These are phyloP conservation scores for Cryptomeria japonica DNA, from an alignment of 75 land plant species.

Conservation along the genomic window DNA sequence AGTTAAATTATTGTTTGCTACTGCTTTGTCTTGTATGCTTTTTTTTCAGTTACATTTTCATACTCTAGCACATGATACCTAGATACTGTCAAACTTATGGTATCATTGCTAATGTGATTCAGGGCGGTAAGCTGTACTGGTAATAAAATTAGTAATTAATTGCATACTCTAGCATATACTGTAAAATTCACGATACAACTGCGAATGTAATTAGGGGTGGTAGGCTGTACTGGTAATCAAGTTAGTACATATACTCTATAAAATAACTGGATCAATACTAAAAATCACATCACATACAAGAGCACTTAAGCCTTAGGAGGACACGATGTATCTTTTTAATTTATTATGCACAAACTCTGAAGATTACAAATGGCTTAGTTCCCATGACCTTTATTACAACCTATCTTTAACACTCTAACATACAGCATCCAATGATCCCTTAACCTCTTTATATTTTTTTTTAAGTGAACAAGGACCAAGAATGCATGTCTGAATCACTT, in stretches of 20 bases:
- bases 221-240: not conserved
- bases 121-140: not conserved
- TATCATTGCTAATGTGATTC: not conserved
- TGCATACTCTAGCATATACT: not conserved
- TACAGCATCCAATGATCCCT: not conserved
- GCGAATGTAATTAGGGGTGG: not conserved
- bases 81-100: not conserved
- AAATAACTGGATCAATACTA: too few relatives aligned
- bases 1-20: not conserved
- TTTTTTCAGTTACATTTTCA: not conserved
- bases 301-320: not conserved
- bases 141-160: not conserved
- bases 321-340: not conserved
- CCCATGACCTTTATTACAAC: not conserved
- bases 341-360: not conserved
- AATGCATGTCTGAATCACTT: too few relatives aligned
- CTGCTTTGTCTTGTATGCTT: not conserved
- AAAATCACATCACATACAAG: not conserved
- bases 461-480: not conserved
- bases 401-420: not conserved
- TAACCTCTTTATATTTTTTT: too few relatives aligned
- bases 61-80: not conserved
- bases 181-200: not conserved
- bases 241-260: not conserved
- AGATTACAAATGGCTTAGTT: not conserved